Evolutionary conservation across 495 filamentous ascomycete species (phyloP).

Genomic region (Penicillium tannophilum): DNA sequence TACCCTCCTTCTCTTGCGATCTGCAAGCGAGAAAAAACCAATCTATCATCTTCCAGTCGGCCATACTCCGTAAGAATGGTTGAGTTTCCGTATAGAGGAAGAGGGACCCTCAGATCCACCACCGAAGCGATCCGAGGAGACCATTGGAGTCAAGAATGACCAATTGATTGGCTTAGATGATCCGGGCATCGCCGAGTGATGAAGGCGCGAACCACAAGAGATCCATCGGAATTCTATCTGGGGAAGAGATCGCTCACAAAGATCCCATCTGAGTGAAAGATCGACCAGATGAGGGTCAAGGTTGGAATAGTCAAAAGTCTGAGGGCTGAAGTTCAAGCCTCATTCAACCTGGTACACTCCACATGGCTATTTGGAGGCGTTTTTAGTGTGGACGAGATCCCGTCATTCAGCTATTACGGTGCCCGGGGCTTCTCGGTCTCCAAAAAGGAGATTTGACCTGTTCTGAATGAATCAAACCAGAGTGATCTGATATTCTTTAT

Average conservation of each 20-base stretch:
- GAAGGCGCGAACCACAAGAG: background rate
- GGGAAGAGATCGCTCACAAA: background rate
- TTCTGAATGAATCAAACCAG: background rate
- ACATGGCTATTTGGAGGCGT: too few relatives aligned
- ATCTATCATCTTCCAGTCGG: background rate
- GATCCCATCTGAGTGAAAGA: background rate
- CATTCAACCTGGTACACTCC: too few relatives aligned
- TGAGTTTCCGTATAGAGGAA: background rate
- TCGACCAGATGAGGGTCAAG: background rate
- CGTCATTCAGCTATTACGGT: background rate
- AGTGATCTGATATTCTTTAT: too few relatives aligned
- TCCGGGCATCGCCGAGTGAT: background rate
- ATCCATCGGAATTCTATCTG: background rate
- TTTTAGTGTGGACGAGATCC: too few relatives aligned
- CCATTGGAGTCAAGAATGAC: background rate
- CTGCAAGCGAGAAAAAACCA: background rate
- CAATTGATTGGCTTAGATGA: background rate
- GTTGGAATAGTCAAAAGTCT: background rate
- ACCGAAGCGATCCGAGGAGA: background rate
- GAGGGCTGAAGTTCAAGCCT: background rate
- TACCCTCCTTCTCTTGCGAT: background rate
- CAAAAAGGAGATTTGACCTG: background rate
- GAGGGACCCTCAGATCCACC: background rate
- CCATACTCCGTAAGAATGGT: background rate
- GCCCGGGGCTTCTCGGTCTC: background rate